Base-by-base conservation (phyloP, 495 filamentous ascomycete genomes). In the Coniosporium apollinis region DNA sequence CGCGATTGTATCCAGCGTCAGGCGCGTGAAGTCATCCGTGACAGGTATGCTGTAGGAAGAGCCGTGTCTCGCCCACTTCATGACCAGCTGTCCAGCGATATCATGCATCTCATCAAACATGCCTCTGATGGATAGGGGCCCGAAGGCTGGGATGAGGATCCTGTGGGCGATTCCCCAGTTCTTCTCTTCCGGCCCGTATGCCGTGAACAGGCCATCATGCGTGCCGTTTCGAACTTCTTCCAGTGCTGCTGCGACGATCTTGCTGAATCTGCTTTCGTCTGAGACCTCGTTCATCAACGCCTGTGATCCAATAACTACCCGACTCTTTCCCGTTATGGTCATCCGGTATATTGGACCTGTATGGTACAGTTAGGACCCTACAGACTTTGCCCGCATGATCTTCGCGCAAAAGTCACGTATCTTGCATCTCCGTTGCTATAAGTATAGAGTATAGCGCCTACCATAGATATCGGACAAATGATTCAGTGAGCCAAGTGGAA, bases 61-160 rank as follows among this genome's bases (percentile, higher is more conserved):
- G 10, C 51, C 51, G 20, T 49, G 40, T 34, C 48, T 25, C 4
- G 46, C 51, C 48, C 42, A 45, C 17, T 44, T 45, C 34, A 49
- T 20, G 6, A 46, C 42, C 13, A 49, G 30, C 30, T 87, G 79
- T 0, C 56, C 57, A 0, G 74, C 65, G 31, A 83, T 70, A 46
- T 83, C 80, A 38, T 77, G 71, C 79, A 85, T 84, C 37, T 77
- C 74, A 38, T 66, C 58, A 44, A 77, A 82, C 79, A 83, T 84
- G 33, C 50, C 58, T 42, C 67, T 65, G 45, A 89, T 76, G 6
- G 68, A 60, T 20, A 80, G 43, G 2, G 81, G 80, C 0, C 79
- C 79, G 51, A 89, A 82, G 3, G 72, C 77, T 3, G 77, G 77
- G 54, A 69, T 61, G 16, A 56, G 54, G 14, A 81, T 65, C n/a